Percentiles rank a stretch among this genome's conserved stretches.
phyloP scores from a whole-genome alignment of 1,139 yeast species.

The Hyphopichia burtonii region DNA sequence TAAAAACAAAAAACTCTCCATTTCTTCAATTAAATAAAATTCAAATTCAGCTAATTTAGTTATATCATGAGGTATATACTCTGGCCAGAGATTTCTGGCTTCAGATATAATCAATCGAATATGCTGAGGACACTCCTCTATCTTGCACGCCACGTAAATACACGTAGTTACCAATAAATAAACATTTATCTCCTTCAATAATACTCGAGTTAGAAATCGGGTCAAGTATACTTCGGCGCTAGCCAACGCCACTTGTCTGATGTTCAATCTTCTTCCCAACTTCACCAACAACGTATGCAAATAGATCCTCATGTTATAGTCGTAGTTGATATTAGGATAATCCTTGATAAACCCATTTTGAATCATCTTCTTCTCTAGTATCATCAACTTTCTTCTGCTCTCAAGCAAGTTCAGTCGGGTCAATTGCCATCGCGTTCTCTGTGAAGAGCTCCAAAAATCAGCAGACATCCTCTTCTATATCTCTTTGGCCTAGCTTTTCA shows the following conservation, averaged over 20 bases:
- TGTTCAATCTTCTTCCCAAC: constrained; percentile 72
- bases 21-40: constrained; percentile 86
- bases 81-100: constrained; percentile 93
- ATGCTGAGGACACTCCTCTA: constrained; percentile 95
- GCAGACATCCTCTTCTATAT: constrained; percentile 35
- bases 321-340: constrained; percentile 48
- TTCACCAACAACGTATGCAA: constrained; percentile 68
- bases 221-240: constrained; percentile 85
- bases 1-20: constrained; percentile 74
- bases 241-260: constrained; percentile 81
- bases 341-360: constrained; percentile 48
- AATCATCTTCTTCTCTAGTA: constrained; percentile 45
- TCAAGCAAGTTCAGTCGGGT: constrained; percentile 41
- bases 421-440: constrained; percentile 44
- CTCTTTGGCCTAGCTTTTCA: no score
- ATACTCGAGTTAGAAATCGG: constrained; percentile 70
- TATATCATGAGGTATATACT: constrained; percentile 86
- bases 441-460: constrained; percentile 49
- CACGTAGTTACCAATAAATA: constrained; percentile 82
- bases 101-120: constrained; percentile 80
- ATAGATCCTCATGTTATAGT: constrained; percentile 64
- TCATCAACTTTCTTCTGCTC: constrained; percentile 35
- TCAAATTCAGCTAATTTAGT: constrained; percentile 96
- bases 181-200: constrained; percentile 77
- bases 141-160: constrained; percentile 85